A percentile compares a stretch with the other conserved stretches of the same genome.
phyloP scores from a whole-genome alignment of 306 rosid genomes.

The Prunus dulcis region DNA sequence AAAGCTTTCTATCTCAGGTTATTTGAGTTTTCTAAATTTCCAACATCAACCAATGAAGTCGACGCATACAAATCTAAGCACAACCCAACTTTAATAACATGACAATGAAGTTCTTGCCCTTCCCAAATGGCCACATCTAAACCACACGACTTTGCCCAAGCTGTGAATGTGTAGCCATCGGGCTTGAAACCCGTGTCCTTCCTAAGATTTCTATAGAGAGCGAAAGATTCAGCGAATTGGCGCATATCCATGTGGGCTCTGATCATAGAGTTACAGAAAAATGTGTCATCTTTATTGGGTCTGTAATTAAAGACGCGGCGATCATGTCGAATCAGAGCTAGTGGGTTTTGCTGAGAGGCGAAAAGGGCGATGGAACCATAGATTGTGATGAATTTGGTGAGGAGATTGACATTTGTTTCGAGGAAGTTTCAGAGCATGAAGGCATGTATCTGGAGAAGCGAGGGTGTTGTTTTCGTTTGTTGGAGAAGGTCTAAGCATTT shows the following conservation, averaged over 20 bases:
- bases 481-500: conserved; percentile 58
- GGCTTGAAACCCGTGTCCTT: conserved; percentile 33
- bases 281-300: conserved; percentile 31
- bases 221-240: conserved; percentile 38
- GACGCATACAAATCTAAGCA: conserved; percentile 48
- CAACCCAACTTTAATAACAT: conserved; percentile 48
- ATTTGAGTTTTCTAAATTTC: too few species aligned
- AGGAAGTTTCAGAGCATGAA: conserved; percentile 62
- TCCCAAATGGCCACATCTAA: conserved; percentile 25
- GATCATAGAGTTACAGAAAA: conserved; percentile 59
- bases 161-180: conserved; percentile 39
- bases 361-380: conserved; percentile 30
- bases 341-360: conserved; percentile 16
- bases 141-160: conserved; percentile 48
- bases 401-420: conserved; percentile 50
- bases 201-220: conserved; percentile 45
- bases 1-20: too few species aligned
- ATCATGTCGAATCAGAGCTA: conserved; percentile 35
- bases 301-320: conserved; percentile 53
- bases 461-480: conserved; percentile 14
- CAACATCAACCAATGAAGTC: conserved; percentile 61
- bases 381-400: conserved; percentile 37
- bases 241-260: conserved; percentile 30
- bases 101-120: conserved; percentile 46
- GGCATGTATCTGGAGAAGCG: conserved; percentile 68